Conservation (phyloP, 805 yeast genomes). For the Spathaspora sp. region DNA sequence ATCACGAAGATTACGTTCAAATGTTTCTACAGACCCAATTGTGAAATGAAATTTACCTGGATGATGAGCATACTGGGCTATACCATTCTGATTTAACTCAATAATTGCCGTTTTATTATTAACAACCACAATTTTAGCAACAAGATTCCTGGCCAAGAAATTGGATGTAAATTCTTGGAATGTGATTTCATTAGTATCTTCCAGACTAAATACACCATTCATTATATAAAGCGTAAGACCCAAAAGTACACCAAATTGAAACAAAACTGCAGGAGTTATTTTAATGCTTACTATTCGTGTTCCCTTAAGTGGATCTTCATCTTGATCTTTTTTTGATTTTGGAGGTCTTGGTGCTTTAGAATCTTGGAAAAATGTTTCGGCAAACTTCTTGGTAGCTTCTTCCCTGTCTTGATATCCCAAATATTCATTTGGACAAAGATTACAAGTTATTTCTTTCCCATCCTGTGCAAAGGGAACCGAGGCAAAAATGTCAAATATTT, state of each 20-base stretch:
- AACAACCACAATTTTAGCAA: slow-evolving; percentile 67
- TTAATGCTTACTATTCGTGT: slow-evolving; percentile 20
- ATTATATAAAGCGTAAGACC: slow-evolving; percentile 24
- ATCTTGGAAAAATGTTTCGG: slow-evolving; percentile 4
- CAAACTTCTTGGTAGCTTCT: slow-evolving; percentile 3
- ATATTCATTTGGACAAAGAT: slow-evolving; percentile 28
- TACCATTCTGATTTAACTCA: slow-evolving; percentile 59
- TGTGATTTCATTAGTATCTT: slow-evolving; percentile 52
- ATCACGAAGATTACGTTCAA: slow-evolving; percentile 73
- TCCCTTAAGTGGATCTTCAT: background rate
- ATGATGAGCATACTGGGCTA: slow-evolving; percentile 38
- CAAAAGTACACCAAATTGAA: slow-evolving; percentile 29
- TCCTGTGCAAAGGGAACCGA: slow-evolving; percentile 22
- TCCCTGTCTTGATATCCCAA: background rate
- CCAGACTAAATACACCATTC: slow-evolving; percentile 13
- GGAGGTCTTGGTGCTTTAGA: background rate
- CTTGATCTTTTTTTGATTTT: background rate
- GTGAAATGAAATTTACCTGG: slow-evolving; percentile 46
- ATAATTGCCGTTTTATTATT: slow-evolving; percentile 77
- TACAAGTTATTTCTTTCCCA: slow-evolving; percentile 16
- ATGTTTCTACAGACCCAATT: slow-evolving; percentile 85
- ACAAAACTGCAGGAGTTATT: slow-evolving; percentile 19
- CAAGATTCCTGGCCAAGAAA: slow-evolving; percentile 74
- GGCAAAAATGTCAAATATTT: slow-evolving; percentile 23
- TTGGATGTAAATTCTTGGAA: slow-evolving; percentile 88